phyloP scores from a whole-genome alignment of 495 filamentous ascomycete genomes.

The Lophiostoma macrostomum region DNA sequence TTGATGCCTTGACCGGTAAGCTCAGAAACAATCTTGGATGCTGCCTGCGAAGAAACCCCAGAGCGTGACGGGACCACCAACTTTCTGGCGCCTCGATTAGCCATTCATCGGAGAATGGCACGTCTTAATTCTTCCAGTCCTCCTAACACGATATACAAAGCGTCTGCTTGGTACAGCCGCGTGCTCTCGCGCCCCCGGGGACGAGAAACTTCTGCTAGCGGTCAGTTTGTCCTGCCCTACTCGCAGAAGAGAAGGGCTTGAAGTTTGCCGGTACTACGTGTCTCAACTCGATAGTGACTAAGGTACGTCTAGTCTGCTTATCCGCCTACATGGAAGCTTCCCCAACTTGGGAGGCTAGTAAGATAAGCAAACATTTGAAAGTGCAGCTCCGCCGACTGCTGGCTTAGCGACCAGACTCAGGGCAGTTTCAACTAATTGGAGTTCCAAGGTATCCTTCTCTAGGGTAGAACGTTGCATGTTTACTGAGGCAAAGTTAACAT shows the following conservation, averaged over 20 bases:
- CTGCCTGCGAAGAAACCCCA: not conserved
- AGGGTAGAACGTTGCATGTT: not conserved
- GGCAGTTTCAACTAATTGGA: not conserved
- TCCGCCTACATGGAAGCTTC: conserved; percentile 1
- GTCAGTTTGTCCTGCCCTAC: not conserved
- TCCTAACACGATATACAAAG: conserved; percentile 26
- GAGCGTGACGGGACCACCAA: conserved; percentile 24
- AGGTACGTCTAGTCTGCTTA: not conserved
- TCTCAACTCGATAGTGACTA: not conserved
- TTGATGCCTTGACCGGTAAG: not conserved
- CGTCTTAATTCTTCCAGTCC: conserved; percentile 27
- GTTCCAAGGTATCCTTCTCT: not conserved
- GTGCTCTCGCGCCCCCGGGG: not conserved
- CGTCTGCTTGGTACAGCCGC: conserved; percentile 8
- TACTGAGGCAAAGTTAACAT: not conserved
- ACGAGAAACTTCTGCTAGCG: not conserved
- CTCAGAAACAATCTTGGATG: not conserved
- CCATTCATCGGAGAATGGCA: conserved; percentile 25
- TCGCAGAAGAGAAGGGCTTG: not conserved
- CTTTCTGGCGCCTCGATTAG: conserved; percentile 19
- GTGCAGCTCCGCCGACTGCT: not conserved
- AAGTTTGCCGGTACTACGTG: not conserved
- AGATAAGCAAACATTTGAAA: not conserved
- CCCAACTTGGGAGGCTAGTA: not conserved
- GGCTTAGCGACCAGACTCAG: not conserved